Conservation (phyloP, 257 asterid species). For the Nicotiana sylvestris region DNA sequence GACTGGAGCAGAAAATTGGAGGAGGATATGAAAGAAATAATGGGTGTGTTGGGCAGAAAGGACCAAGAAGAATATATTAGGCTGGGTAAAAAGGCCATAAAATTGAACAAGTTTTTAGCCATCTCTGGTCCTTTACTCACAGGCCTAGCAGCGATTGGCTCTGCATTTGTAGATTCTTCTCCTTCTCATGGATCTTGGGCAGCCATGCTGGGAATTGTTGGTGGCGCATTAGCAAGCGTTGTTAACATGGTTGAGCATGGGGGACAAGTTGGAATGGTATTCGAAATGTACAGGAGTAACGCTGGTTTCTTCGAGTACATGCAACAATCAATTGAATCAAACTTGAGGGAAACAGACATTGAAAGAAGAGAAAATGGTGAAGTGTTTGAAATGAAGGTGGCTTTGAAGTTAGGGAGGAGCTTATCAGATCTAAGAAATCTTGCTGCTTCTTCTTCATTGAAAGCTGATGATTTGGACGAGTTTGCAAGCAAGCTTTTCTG, state of each 20-base stretch:
- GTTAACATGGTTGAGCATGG: constrained; percentile 72
- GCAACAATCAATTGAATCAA: constrained; percentile 56
- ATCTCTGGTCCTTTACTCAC: constrained; percentile 49
- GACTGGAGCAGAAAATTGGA: constrained; percentile 56
- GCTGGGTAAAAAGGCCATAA: constrained; percentile 48
- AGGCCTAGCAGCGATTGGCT: constrained; percentile 56
- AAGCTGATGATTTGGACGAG: constrained; percentile 25
- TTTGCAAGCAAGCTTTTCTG: constrained; percentile 77
- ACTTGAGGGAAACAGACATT: constrained; percentile 37
- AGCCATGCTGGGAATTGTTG: constrained; percentile 34
- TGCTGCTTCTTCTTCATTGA: constrained; percentile 24
- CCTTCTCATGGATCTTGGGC: constrained; percentile 29
- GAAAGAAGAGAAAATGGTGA: constrained; percentile 65
- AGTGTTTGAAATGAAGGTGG: constrained; percentile 58
- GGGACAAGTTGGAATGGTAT: constrained; percentile 78
- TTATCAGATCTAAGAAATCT: constrained; percentile 57
- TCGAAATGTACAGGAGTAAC: constrained; percentile 72
- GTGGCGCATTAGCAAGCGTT: constrained; percentile 64
- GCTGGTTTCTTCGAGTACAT: constrained; percentile 66
- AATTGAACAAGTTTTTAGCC: constrained; percentile 46
- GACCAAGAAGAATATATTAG: constrained; percentile 53
- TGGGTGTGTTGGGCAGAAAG: constrained; percentile 23
- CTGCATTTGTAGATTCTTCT: constrained; percentile 31
- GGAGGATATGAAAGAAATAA: constrained; percentile 51
- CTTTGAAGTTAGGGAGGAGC: constrained; percentile 67